Conservation (phyloP, 106 monocot genomes). For the Gastrodia elata region DNA sequence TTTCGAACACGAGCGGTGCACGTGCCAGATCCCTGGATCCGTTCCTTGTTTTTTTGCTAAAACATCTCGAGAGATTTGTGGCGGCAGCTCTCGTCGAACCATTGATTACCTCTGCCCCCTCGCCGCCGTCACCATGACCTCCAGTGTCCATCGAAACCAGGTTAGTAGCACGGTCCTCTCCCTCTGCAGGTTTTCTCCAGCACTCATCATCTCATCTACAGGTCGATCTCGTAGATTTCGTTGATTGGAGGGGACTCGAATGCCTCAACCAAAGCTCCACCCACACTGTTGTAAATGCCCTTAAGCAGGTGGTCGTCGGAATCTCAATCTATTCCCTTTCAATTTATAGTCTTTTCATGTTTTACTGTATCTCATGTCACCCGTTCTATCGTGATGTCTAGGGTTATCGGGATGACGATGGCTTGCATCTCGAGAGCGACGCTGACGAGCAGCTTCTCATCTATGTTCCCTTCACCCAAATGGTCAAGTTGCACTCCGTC, state of each 20-base stretch:
- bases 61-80: not conserved
- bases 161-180: not conserved
- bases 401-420: constrained; percentile 90
- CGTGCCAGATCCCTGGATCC: too few species aligned
- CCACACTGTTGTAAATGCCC: constrained; percentile 57
- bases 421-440: constrained; percentile 77
- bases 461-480: constrained; percentile 85
- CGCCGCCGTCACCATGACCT: constrained; percentile 14
- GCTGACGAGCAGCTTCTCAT: constrained; percentile 83
- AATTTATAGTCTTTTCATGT: not conserved
- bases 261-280: constrained; percentile 74
- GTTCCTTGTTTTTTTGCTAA: too few species aligned
- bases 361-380: not conserved
- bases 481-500: constrained; percentile 78
- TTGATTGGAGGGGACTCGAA: constrained; percentile 87
- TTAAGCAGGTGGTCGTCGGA: constrained; percentile 52
- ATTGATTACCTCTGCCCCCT: not conserved
- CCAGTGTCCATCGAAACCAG: constrained; percentile 22
- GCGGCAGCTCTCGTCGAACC: too few species aligned
- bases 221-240: constrained; percentile 92
- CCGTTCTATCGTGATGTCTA: constrained; percentile 18
- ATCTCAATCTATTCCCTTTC: not conserved
- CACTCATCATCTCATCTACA: constrained; percentile 3
- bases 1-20: too few species aligned
- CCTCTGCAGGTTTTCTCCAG: not conserved